Evolutionary conservation across 345 rosid genomes (phyloP).

Genomic region (Psidium friedrichsthalianum): DNA sequence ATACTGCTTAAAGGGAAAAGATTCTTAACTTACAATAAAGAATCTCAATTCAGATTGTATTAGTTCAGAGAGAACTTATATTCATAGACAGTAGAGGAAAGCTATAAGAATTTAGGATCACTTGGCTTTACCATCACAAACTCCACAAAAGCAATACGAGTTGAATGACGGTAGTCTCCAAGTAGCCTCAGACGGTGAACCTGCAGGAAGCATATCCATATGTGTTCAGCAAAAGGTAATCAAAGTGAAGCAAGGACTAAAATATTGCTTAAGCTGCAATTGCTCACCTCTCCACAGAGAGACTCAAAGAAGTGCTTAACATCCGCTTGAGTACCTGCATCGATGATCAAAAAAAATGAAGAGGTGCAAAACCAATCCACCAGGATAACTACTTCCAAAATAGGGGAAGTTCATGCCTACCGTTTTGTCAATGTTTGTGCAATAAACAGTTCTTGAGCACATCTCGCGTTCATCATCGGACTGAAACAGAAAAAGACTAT

Average conservation of each 20-base stretch:
- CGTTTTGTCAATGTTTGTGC: conserved; percentile 95
- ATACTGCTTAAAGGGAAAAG: background rate
- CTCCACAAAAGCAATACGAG: conserved; percentile 96
- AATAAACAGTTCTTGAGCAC: conserved; percentile 95
- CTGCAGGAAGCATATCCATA: conserved; percentile 18
- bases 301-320: conserved; percentile 77
- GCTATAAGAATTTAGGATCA: background rate
- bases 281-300: conserved; percentile 80
- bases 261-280: background rate
- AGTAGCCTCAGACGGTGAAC: conserved; percentile 90
- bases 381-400: background rate
- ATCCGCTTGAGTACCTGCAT: conserved; percentile 75
- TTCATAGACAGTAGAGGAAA: background rate
- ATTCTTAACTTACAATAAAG: background rate
- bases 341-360: conserved; percentile 5
- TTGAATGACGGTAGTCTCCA: conserved; percentile 86
- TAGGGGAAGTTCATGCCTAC: conserved; percentile 15
- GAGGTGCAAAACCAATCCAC: background rate
- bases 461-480: conserved; percentile 96
- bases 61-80: background rate
- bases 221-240: background rate
- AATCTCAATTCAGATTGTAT: background rate
- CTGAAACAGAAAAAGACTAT: conserved; percentile 18
- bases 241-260: background rate
- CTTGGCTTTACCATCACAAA: conserved; percentile 49